A percentile compares a stretch with the other conserved stretches of the same genome.
These are phyloP conservation scores for Cladosporium oxysporum DNA, from an alignment of 2,329 filamentous ascomycete species.

Conservation along the genomic window DNA sequence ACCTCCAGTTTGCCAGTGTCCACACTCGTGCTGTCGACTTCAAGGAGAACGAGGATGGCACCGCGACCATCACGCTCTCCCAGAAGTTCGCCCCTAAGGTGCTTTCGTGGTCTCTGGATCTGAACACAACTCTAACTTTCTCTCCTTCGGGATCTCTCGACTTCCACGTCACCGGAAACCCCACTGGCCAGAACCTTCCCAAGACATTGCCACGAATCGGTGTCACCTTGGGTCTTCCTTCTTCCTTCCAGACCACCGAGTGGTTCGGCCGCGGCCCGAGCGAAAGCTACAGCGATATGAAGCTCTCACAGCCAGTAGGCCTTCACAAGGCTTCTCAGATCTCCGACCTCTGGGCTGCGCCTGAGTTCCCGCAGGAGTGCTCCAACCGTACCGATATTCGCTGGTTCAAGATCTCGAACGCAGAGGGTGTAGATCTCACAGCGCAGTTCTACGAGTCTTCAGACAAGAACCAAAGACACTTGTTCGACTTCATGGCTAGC, in stretches of 20 bases:
- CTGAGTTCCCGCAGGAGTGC: slow-evolving; percentile 69
- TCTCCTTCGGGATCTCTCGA: slow-evolving; percentile 46
- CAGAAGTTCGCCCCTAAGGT: slow-evolving; percentile 55
- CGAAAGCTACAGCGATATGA: slow-evolving; percentile 68
- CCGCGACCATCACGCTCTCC: slow-evolving; percentile 23
- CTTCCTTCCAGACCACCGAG: slow-evolving; percentile 49
- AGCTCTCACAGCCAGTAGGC: slow-evolving; percentile 57
- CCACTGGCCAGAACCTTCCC: slow-evolving; percentile 50
- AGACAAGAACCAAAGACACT: slow-evolving; percentile 18
- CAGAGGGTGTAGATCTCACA: slow-evolving; percentile 20
- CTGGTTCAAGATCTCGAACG: slow-evolving; percentile 50
- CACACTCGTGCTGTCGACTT: slow-evolving; percentile 27
- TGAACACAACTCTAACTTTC: slow-evolving; percentile 56
- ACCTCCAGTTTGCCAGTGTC: slow-evolving; percentile 26
- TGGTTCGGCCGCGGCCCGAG: slow-evolving; percentile 68
- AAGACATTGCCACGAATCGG: slow-evolving; percentile 63
- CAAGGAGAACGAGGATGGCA: slow-evolving; percentile 21
- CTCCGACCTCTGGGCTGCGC: slow-evolving; percentile 56
- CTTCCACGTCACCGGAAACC: slow-evolving; percentile 44
- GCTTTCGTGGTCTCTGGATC: slow-evolving; percentile 58
- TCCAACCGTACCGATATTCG: slow-evolving; percentile 63
- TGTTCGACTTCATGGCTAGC: slow-evolving; percentile 56
- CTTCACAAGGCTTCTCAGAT: slow-evolving; percentile 36
- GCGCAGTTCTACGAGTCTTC: slow-evolving; percentile 36
- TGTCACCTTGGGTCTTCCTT: slow-evolving; percentile 56